phyloP scores from a whole-genome alignment of 179 eudicot genomes.

The Pouteria campechiana region DNA sequence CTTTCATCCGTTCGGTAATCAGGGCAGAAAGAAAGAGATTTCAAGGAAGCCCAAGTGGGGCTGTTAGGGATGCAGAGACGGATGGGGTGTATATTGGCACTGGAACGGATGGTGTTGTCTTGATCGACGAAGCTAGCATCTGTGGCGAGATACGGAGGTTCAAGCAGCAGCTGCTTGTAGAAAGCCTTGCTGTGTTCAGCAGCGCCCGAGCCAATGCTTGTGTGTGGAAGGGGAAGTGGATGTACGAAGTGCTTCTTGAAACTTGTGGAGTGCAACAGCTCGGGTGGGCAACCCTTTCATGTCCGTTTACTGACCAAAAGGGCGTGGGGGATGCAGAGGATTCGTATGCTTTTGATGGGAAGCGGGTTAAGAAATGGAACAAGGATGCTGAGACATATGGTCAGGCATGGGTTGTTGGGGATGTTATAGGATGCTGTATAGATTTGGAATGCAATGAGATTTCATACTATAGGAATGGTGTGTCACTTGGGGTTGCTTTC shows the following conservation, averaged over 20 bases:
- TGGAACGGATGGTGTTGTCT: constrained; percentile 29
- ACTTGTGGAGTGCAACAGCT: constrained; percentile 89
- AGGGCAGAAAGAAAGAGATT: constrained; percentile 23
- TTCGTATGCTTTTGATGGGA: constrained; percentile 94
- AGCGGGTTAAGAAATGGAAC: constrained; percentile 80
- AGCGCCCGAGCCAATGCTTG: constrained; percentile 86
- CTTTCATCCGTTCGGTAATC: constrained; percentile 40
- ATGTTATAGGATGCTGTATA: constrained; percentile 92
- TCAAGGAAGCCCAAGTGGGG: constrained; percentile 1
- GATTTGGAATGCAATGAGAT: constrained; percentile 65
- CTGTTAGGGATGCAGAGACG: constrained; percentile 6
- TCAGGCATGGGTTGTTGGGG: constrained; percentile 91
- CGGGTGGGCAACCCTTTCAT: constrained; percentile 85
- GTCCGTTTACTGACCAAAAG: constrained; percentile 75
- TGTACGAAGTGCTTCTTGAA: constrained; percentile 90
- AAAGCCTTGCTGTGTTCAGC: constrained; percentile 78
- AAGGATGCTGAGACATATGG: constrained; percentile 72
- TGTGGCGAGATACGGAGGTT: constrained; percentile 61
- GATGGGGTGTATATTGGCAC: constrained; percentile 62
- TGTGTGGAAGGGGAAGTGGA: constrained; percentile 97
- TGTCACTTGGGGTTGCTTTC: constrained; percentile 81
- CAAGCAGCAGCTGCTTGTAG: constrained; percentile 46
- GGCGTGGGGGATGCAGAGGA: constrained; percentile 98
- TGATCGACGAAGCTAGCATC: constrained; percentile 58
- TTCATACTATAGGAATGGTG: constrained; percentile 64